Base-by-base conservation (phyloP, 1,284 basidiomycete genomes). In the Naganishia liquefaciens region DNA sequence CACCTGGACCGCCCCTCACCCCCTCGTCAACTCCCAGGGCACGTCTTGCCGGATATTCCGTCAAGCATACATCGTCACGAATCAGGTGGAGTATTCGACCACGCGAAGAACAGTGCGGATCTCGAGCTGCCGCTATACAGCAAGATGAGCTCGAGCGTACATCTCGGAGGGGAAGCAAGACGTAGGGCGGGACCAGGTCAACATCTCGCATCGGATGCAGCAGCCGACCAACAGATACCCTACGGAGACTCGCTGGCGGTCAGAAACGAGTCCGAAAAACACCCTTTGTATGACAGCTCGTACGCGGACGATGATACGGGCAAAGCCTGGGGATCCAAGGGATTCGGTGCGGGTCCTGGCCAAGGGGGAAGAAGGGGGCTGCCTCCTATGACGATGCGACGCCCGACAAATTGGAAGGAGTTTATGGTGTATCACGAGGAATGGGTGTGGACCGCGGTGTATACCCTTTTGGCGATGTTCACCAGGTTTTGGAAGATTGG, bases 401-500 rank as follows among this genome's bases (percentile, higher is more conserved):
- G 51, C 40, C 64, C 62, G 17, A 53, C 28, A 15, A 57, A 55
- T 9, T 64, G 65, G 90, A 80, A 82, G 72, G 91, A 92, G 73
- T 88, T 91, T 76, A 77, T 91, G 67, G 79, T 86, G 54, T 90
- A 93, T 81, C 90, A 93, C 79, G 82, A 87, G 65, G 90, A 93
- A 73, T 86, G 90, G 74, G 80, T 95, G 67, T 86, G 89, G 19
- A 88, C 92, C 4, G 84, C 87, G 63, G 81, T 94, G 62, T 99
- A 99, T 81, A 96, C 93, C 37, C 83, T 96, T 49, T 85, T 98
- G 65, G 87, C 91, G 30, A 93, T 95, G 81, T 89, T 90, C 84
- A 98, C 95, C 9, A 88, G 95, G 43, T 94, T 91, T 79, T 91
- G 94, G 83, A 85, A 88, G 70, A 99, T 99, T 66, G 95, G 95